Evolutionary conservation across 345 rosid genomes (phyloP), one percentile per base, ranked within the genome.

Genomic region (Aquilaria malaccensis): DNA sequence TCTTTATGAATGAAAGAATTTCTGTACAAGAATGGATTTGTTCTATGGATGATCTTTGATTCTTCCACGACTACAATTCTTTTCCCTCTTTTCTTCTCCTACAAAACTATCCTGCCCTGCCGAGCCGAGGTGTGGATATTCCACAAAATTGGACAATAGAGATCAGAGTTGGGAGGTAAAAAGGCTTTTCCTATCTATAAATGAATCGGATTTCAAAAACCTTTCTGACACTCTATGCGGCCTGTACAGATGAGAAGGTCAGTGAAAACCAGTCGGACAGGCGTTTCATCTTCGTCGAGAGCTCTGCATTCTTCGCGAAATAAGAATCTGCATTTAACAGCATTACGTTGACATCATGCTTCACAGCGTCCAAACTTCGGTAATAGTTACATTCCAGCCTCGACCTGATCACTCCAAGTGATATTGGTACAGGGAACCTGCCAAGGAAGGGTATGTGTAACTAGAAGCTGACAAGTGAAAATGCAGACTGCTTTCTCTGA

Each of bases 361-460:
- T 72, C 79, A 82, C 58, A 13, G 95, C 95, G 58, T 85, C 95
- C 68, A 88, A 31, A 74, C 82, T 81, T 70, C 97, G 74, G 72
- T 90, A 90, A 65, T 88, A 94, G 80, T 76, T 80, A 79, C 86
- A 88, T 69, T 86, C 91, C 71, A 94, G 76, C 78, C 99, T 83
- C 12, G 77, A 66, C 53, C 76, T 80, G 59, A 90, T 88, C 65
- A 84, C 68, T 47, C 82, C 95, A 22, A 88, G 79, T 52, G 95
- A 77, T 64, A 94, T 37, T 9, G 99, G 99, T 58, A 86, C 97
- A 3, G 99, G 93, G 60, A 80, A 88, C 89, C 99, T 94, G 85
- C 70, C 64, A 63, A 62, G 53, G 13, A 2, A 55, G 31, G 41
- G 22, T 22, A 22, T 22, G 22, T 37, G 43, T 37, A 5, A 37